Evolutionary conservation across 176 grass and related monocot genomes (phyloP).

Genomic region (Carex cristatella): DNA sequence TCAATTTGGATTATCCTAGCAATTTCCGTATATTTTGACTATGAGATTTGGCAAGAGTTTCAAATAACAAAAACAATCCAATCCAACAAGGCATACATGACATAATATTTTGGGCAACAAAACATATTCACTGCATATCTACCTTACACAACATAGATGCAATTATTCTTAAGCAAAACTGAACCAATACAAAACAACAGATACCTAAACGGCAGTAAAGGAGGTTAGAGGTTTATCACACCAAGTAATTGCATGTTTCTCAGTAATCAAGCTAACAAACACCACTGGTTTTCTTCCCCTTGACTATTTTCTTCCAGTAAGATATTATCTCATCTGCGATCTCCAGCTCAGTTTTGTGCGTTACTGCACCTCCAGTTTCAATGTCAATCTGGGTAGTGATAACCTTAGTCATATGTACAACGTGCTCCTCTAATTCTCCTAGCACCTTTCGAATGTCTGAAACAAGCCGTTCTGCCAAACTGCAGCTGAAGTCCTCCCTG

Average conservation of each 20-base stretch:
- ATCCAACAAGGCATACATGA: neutral
- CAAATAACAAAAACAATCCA: neutral
- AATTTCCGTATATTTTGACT: too few species aligned
- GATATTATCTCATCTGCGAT: slow-evolving; percentile 28
- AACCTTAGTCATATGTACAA: slow-evolving; percentile 8
- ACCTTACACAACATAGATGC: neutral
- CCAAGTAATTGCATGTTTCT: neutral
- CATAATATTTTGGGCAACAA: neutral
- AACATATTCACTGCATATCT: neutral
- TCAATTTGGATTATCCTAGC: too few species aligned
- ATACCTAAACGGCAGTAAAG: neutral
- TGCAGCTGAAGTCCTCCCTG: slow-evolving; percentile 76
- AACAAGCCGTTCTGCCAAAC: slow-evolving; percentile 51
- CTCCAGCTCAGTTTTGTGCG: slow-evolving; percentile 40
- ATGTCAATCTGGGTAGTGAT: neutral
- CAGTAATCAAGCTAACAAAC: slow-evolving; percentile 29
- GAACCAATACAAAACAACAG: neutral
- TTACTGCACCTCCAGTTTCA: neutral
- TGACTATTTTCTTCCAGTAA: slow-evolving; percentile 19
- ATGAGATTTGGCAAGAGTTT: neutral
- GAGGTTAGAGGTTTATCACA: neutral
- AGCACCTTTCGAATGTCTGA: slow-evolving; percentile 42
- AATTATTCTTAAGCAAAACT: neutral
- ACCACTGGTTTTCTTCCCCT: slow-evolving; percentile 39
- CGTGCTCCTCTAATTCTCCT: slow-evolving; percentile 42